These are phyloP conservation scores for Coniella lustricola DNA, from an alignment of 2,329 filamentous ascomycete species.

Conservation along the genomic window DNA sequence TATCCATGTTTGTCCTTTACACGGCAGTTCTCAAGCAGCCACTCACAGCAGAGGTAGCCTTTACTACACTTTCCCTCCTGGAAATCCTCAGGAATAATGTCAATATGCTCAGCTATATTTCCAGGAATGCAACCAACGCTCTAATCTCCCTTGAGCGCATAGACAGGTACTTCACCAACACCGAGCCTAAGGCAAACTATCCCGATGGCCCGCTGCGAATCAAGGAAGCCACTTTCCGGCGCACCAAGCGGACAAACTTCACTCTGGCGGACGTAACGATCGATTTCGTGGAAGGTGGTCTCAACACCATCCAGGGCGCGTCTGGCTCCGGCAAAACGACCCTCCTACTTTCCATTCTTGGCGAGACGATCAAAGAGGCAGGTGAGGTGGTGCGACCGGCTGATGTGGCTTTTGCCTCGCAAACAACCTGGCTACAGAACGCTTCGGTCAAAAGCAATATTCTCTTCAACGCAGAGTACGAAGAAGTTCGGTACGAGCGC, in stretches of 20 bases:
- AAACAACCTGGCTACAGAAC: slow-evolving; percentile 52
- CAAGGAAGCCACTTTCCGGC: slow-evolving; percentile 38
- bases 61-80: slow-evolving; percentile 48
- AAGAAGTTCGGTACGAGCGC: slow-evolving; percentile 45
- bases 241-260: slow-evolving; percentile 44
- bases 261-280: slow-evolving; percentile 40
- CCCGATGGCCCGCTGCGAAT: slow-evolving; percentile 43
- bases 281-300: slow-evolving; percentile 44
- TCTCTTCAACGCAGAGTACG: slow-evolving; percentile 44
- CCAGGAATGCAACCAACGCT: slow-evolving; percentile 34
- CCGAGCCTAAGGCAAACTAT: slow-evolving; percentile 40
- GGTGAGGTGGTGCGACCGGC: slow-evolving; percentile 41
- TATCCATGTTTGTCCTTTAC: slow-evolving; percentile 48
- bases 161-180: slow-evolving; percentile 47
- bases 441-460: slow-evolving; percentile 49
- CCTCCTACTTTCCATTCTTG: slow-evolving; percentile 45
- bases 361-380: slow-evolving; percentile 44
- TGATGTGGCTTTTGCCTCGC: slow-evolving; percentile 51
- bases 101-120: slow-evolving; percentile 40
- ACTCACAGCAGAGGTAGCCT: slow-evolving; percentile 49
- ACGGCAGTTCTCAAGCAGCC: slow-evolving; percentile 39
- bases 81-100: slow-evolving; percentile 47
- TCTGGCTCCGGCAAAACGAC: slow-evolving; percentile 54
- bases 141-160: slow-evolving; percentile 43
- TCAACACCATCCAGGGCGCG: slow-evolving; percentile 48